Percentiles rank a stretch among this genome's conserved stretches.
Evolutionary conservation across 176 grass and related monocot genomes (phyloP).

Genomic region (Oryza coarctata): DNA sequence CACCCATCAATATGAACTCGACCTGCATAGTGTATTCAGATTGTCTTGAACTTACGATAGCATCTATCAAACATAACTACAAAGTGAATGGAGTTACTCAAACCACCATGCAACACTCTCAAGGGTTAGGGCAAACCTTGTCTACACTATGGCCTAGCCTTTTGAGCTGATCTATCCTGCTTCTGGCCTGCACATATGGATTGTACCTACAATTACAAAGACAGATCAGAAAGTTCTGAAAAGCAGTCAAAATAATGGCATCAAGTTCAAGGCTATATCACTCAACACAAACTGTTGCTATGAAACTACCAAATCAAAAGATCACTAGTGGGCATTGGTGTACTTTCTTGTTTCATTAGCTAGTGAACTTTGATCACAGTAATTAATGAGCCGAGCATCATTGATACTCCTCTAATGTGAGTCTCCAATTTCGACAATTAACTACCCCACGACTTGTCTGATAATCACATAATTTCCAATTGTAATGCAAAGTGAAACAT

Average conservation of each 20-base stretch:
- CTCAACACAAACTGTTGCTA: not conserved
- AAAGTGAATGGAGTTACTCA: not conserved
- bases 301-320: not conserved
- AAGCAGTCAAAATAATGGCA: constrained; percentile 23
- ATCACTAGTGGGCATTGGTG: constrained; percentile 4
- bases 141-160: constrained; percentile 95
- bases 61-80: constrained; percentile 6
- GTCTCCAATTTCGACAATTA: not conserved
- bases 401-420: not conserved
- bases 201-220: constrained; percentile 73
- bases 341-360: not conserved
- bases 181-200: constrained; percentile 96
- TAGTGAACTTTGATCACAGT: not conserved
- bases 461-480: not conserved
- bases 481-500: not conserved
- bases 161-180: constrained; percentile 99
- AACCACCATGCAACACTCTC: not conserved
- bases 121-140: constrained; percentile 59
- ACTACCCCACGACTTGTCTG: not conserved
- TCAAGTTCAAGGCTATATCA: not conserved
- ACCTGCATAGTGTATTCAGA: constrained; percentile 50
- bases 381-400: not conserved
- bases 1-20: constrained; percentile 97
- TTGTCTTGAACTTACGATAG: not conserved
- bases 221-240: not conserved